Conservation (phyloP, 306 rosid species). For the Datisca glomerata region DNA sequence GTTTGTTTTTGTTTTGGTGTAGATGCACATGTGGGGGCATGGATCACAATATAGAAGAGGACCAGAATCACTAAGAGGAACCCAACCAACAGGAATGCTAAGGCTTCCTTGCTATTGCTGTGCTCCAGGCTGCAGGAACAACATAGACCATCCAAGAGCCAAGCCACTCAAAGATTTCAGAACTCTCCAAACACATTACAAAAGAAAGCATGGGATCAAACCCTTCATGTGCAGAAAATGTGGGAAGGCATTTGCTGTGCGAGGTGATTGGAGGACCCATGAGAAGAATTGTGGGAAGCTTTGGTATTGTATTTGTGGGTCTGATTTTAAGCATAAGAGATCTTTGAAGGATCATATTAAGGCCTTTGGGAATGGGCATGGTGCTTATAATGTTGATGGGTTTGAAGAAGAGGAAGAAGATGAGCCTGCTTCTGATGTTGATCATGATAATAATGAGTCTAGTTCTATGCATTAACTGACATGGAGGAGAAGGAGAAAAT, state of each 20-base stretch:
- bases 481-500: too few relatives aligned
- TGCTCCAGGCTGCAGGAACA: slow-evolving; percentile 90
- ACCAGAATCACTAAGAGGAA: slow-evolving; percentile 85
- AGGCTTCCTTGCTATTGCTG: slow-evolving; percentile 95
- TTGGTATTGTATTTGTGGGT: slow-evolving; percentile 94
- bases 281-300: slow-evolving; percentile 97
- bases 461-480: too few relatives aligned
- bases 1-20: neutral
- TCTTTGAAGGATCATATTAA: slow-evolving; percentile 87
- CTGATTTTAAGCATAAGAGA: slow-evolving; percentile 94
- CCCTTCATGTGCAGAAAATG: slow-evolving; percentile 97
- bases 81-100: slow-evolving; percentile 93
- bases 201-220: slow-evolving; percentile 92
- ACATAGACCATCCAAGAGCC: slow-evolving; percentile 87
- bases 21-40: slow-evolving; percentile 99
- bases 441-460: slow-evolving; percentile 86
- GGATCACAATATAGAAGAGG: slow-evolving; percentile 97
- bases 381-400: slow-evolving; percentile 58
- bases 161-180: slow-evolving; percentile 86
- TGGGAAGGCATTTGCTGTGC: slow-evolving; percentile 88
- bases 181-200: slow-evolving; percentile 95
- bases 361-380: slow-evolving; percentile 92
- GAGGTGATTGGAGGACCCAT: slow-evolving; percentile 96
- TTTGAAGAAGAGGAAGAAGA: slow-evolving; percentile 94
- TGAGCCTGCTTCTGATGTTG: slow-evolving; percentile 91